Evolutionary conservation across 805 yeast genomes (phyloP).

Genomic region (Metschnikowia proteae): DNA sequence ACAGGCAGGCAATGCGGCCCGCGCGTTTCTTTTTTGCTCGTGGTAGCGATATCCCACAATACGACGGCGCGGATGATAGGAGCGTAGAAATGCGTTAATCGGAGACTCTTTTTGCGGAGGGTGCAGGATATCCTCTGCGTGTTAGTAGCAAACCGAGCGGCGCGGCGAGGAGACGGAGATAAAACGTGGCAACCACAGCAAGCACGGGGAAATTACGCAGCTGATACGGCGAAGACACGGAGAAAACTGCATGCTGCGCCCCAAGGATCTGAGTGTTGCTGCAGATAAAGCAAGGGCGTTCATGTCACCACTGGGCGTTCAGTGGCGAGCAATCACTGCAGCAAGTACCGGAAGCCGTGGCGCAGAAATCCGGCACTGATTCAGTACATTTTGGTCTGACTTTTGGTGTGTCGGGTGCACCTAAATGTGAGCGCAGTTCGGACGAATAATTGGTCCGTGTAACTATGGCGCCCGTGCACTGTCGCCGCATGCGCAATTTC

Average conservation of each 20-base stretch:
- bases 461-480: constrained; percentile 1
- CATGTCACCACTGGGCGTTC: background rate
- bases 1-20: background rate
- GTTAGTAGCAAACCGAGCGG: background rate
- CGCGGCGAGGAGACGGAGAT: background rate
- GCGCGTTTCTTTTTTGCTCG: constrained; percentile 5
- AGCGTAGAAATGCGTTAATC: background rate
- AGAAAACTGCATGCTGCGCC: background rate
- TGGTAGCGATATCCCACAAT: background rate
- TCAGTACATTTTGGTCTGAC: no score
- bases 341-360: no score
- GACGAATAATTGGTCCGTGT: background rate
- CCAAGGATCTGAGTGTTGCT: background rate
- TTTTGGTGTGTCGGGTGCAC: background rate
- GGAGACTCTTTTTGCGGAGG: background rate
- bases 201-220: background rate
- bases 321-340: background rate
- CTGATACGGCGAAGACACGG: background rate
- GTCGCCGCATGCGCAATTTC: constrained; percentile 4
- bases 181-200: background rate
- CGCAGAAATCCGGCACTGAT: no score
- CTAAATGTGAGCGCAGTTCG: no score
- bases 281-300: background rate
- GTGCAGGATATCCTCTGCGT: background rate
- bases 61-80: background rate